Evolutionary conservation across 257 asterid species (phyloP).

Genomic region (Lycium barbarum): DNA sequence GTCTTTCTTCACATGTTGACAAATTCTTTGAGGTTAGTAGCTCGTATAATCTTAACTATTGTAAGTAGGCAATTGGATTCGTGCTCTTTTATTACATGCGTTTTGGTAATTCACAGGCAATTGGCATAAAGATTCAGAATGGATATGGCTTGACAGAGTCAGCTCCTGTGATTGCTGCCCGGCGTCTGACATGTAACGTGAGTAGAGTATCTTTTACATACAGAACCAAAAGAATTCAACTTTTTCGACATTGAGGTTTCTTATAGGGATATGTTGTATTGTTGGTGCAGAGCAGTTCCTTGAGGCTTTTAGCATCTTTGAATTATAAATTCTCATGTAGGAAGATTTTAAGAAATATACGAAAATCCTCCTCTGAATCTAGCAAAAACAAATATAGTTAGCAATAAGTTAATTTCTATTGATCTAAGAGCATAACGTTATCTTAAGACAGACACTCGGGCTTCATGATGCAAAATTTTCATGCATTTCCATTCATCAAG

Average conservation of each 20-base stretch:
- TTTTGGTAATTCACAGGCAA: constrained; percentile 62
- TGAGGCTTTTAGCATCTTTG: background rate
- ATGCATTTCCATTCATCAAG: background rate
- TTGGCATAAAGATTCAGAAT: constrained; percentile 78
- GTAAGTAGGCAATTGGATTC: constrained; percentile 8
- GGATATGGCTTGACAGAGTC: constrained; percentile 97
- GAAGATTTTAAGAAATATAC: too few species aligned
- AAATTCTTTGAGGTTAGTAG: constrained; percentile 80
- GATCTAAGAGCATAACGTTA: background rate
- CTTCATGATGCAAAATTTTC: background rate
- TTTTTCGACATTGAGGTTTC: background rate
- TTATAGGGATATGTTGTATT: background rate
- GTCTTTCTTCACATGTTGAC: constrained; percentile 85
- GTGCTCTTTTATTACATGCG: background rate
- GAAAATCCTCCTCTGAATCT: background rate
- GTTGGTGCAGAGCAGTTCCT: background rate
- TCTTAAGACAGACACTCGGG: background rate
- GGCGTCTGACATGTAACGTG: constrained; percentile 72
- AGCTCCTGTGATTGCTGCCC: constrained; percentile 91
- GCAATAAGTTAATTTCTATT: background rate
- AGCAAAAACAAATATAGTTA: background rate
- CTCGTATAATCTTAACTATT: constrained; percentile 33
- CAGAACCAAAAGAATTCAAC: background rate
- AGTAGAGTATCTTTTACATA: constrained; percentile 35
- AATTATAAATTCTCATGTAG: background rate